phyloP scores from a whole-genome alignment of 1,284 basidiomycete species.

The Ustilago xerochloae region DNA sequence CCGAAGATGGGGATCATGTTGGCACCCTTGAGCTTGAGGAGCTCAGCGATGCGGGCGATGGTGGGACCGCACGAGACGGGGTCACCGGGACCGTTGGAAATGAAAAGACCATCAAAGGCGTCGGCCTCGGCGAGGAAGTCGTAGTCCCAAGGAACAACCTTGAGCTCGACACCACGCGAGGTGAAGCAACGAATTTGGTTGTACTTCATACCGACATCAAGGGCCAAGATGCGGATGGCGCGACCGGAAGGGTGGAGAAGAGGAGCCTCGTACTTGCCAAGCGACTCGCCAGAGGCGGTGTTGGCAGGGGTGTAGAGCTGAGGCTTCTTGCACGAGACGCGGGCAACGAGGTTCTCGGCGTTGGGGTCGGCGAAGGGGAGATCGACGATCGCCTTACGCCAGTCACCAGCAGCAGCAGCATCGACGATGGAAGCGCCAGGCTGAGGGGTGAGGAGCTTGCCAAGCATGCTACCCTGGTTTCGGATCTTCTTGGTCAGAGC shows the following conservation, averaged over 20 bases:
- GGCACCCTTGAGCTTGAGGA: slow-evolving; percentile 74
- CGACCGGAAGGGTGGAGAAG: slow-evolving; percentile 82
- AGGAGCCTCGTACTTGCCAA: slow-evolving; percentile 67
- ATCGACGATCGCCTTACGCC: slow-evolving; percentile 84
- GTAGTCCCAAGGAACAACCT: slow-evolving; percentile 97
- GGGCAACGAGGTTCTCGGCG: slow-evolving; percentile 86
- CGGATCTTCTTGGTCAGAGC: slow-evolving; percentile 96
- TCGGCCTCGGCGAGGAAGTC: slow-evolving; percentile 81
- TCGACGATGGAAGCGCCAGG: slow-evolving; percentile 52
- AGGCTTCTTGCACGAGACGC: slow-evolving; percentile 81
- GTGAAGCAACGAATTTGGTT: slow-evolving; percentile 99
- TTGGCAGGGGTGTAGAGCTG: slow-evolving; percentile 74
- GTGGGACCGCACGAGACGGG: slow-evolving; percentile 80
- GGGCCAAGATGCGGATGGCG: slow-evolving; percentile 83
- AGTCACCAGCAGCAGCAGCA: slow-evolving; percentile 69
- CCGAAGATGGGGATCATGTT: slow-evolving; percentile 90
- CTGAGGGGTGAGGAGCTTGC: slow-evolving; percentile 67
- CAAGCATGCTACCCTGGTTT: slow-evolving; percentile 90
- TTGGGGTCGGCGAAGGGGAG: slow-evolving; percentile 91
- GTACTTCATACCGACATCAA: slow-evolving; percentile 99
- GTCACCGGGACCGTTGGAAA: slow-evolving; percentile 98
- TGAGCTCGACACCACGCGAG: slow-evolving; percentile 90
- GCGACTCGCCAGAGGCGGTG: slow-evolving; percentile 68
- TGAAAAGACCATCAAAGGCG: slow-evolving; percentile 92
- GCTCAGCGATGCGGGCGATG: slow-evolving; percentile 78